A percentile compares a stretch with the other conserved stretches of the same genome.
Evolutionary conservation across 331 rosid genomes (phyloP).

Genomic region (Rosa hybrid): DNA sequence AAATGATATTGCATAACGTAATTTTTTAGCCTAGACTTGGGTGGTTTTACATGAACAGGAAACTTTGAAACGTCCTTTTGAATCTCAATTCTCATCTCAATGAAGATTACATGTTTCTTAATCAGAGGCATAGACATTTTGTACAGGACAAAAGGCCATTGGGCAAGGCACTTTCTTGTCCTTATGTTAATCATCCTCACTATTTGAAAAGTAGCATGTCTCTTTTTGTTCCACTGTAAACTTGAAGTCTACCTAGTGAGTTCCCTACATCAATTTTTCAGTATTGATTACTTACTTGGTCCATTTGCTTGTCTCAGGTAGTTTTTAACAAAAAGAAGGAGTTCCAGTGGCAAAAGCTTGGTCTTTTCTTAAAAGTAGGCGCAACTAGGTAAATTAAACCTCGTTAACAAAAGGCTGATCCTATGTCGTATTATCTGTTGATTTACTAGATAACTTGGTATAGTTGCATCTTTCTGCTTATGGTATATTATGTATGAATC

Average conservation of each 20-base stretch:
- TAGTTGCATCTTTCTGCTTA: background rate
- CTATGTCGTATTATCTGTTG: background rate
- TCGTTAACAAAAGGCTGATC: background rate
- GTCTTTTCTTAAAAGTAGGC: slow-evolving; percentile 79
- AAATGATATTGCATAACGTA: background rate
- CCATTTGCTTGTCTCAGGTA: slow-evolving; percentile 51
- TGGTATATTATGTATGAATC: background rate
- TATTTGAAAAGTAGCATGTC: background rate
- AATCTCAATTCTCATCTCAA: slow-evolving; percentile 8
- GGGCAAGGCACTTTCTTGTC: background rate
- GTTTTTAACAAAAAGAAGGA: slow-evolving; percentile 81
- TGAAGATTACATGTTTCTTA: background rate
- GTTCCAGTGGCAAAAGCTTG: slow-evolving; percentile 86
- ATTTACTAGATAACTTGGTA: background rate
- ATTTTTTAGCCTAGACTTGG: slow-evolving; percentile 1
- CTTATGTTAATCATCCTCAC: slow-evolving; percentile 1
- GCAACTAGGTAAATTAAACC: slow-evolving; percentile 64
- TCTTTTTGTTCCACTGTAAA: background rate
- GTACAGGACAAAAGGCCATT: background rate
- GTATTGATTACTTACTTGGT: slow-evolving; percentile 6
- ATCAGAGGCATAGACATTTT: background rate
- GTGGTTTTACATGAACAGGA: background rate
- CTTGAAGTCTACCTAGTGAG: background rate
- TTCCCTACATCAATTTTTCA: slow-evolving; percentile 1
- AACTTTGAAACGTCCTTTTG: background rate